phyloP scores from a whole-genome alignment of 2,329 filamentous ascomycete species.

The Trichoderma sp. region DNA sequence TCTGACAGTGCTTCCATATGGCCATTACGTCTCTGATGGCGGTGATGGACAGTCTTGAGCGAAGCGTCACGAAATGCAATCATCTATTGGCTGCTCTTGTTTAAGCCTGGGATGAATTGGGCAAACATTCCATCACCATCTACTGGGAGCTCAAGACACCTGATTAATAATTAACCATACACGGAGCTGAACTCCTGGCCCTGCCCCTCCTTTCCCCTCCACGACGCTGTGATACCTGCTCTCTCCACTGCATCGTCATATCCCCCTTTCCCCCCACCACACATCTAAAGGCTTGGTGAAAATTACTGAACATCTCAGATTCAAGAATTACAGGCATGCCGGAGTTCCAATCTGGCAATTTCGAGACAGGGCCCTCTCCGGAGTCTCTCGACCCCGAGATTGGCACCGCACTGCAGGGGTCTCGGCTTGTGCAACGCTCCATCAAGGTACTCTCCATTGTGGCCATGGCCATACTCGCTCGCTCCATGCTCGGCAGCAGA shows the following conservation, averaged over 20 bases:
- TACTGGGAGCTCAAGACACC: not conserved
- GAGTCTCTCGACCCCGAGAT: not conserved
- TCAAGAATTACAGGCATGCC: not conserved
- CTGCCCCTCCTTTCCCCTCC: constrained; percentile 1
- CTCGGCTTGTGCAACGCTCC: constrained; percentile 8
- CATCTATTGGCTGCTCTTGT: not conserved
- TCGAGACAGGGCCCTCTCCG: not conserved
- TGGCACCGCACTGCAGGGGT: not conserved
- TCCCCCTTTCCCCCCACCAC: not conserved
- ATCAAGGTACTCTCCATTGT: not conserved
- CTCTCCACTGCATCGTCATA: not conserved
- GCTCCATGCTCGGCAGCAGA: not conserved
- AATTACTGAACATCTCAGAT: not conserved
- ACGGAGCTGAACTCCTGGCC: constrained; percentile 3
- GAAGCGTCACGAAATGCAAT: not conserved
- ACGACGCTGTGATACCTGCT: not conserved
- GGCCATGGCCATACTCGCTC: not conserved
- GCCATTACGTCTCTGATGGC: not conserved
- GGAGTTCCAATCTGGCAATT: not conserved
- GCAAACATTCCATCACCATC: not conserved
- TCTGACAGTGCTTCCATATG: not conserved
- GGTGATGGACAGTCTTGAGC: not conserved
- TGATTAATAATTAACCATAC: not conserved
- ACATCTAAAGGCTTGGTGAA: not conserved
- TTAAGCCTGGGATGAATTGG: not conserved